Base-by-base conservation (phyloP, 2,329 filamentous ascomycete genomes). In the Ustilaginoidea virens region DNA sequence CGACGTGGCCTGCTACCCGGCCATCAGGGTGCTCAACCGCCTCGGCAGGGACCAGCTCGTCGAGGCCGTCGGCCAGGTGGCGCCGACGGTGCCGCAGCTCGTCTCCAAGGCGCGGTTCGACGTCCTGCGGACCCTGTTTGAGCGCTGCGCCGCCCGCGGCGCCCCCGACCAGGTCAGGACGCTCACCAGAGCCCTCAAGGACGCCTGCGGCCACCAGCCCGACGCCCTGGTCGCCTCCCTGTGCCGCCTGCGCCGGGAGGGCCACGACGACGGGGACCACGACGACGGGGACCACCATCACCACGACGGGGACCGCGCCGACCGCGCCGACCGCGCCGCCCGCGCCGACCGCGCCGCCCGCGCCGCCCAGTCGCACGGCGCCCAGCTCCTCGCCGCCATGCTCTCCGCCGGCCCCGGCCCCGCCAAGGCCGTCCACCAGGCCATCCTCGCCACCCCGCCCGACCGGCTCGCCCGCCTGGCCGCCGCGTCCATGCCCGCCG, bases 1-100 rank as follows among this genome's bases (percentile, higher is more conserved):
- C 48, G 86, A 92, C 42, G 80, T 86, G 27, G 85, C 90, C 5
- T 79, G 74, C 15, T 96, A 93, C 45, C 80, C 92, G 1, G 82
- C 83, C 13, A 80, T 86, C 40, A 72, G 74, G 33, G 74, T 92
- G 4, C 60, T 98, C 24, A 80, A 83, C 47, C 72, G 90, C 30
- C 62, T 96, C 8, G 78, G 81, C 50, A 86, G 82, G 46, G 83
- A 93, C 34, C 85, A 94, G 45, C 63, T 98, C 7, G 63, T 75
- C 23, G 69, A 72, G 31, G 81, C 80, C 0, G 69, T 85, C 32
- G 62, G 74, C 27, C 65, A 74, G 42, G 79, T 92, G 32, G 51
- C 76, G 4, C 77, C 82, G 0, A 74, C 82, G 31, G 66, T 94
- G 5, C 64, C 72, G 0, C 69, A 68, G 28, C 62, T 96, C 7